Base-by-base conservation (phyloP, 805 yeast genomes). In the Myxozyma neglecta region DNA sequence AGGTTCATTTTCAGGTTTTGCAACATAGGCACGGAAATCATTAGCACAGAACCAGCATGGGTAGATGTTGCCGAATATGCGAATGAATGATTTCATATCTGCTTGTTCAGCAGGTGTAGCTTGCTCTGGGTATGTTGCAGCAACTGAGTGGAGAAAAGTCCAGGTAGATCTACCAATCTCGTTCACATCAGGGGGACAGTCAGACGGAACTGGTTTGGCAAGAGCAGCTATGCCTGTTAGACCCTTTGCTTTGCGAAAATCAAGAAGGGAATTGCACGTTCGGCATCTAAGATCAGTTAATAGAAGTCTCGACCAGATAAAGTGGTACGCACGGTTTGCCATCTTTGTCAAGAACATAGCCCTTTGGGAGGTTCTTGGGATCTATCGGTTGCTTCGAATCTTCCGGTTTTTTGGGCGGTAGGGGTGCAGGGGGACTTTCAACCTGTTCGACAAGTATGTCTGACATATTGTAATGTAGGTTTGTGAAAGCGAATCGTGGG, bases 31-130 rank as follows among this genome's bases (percentile, higher is more conserved):
- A 57, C 83, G 80, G 74, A 94, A 90, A 72, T 93, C 98, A 40
- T 82, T 82, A 0, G 96, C 97, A 77, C 98, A 93, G 77, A 84
- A 85, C 88, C 92, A 87, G 74, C 99, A 93, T 1, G 99, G 99
- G 71, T 93, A 94, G 37, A 93, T 79, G 63, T 84, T 83, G 3
- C 94, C 85, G 70, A 94, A 90, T 1, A 89, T 76, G 3, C 76
- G 76, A 54, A 94, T 72, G 67, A 94, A 92, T 53, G 83, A 81
- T 52, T 75, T 77, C 85, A 93, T 83, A 64, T 90, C 96, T 4
- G 73, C 68, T 74, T 92, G 92, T 68, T 91, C 85, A 32, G 76
- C 75, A 1, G 69, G 70, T 4, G 82, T 70, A 1, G 99, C 96
- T 0, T 69, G 74, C 44, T 80, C 85, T 0, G 99, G 97, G 70